A percentile compares a stretch with the other conserved stretches of the same genome.
These are phyloP conservation scores for Schizophyllum commune DNA, from an alignment of 1,284 basidiomycete species.

Conservation along the genomic window DNA sequence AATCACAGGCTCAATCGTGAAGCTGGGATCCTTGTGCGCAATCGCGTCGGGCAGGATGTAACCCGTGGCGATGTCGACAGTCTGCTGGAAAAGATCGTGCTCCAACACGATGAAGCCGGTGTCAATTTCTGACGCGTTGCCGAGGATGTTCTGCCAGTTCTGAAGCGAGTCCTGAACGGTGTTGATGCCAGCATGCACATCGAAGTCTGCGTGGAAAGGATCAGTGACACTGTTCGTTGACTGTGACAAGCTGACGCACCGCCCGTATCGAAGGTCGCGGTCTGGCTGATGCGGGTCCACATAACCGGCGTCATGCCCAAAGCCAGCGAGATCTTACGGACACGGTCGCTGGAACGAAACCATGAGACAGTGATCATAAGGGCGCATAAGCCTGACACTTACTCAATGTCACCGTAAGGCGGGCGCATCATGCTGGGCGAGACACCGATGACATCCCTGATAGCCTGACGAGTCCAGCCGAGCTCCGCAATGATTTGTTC, in stretches of 20 bases:
- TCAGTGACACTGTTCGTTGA: background rate
- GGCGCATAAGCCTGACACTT: background rate
- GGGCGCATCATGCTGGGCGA: slow-evolving; percentile 62
- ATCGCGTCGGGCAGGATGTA: slow-evolving; percentile 65
- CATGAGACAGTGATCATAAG: slow-evolving; percentile 9
- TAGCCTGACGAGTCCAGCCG: slow-evolving; percentile 57
- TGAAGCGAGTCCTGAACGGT: slow-evolving; percentile 49
- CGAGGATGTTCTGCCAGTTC: slow-evolving; percentile 60
- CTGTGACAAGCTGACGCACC: slow-evolving; percentile 30
- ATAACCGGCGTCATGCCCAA: slow-evolving; percentile 64
- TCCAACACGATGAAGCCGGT: slow-evolving; percentile 71
- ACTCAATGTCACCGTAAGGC: slow-evolving; percentile 66
- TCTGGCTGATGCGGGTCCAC: slow-evolving; percentile 57
- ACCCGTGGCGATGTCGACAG: slow-evolving; percentile 62
- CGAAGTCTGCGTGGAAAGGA: slow-evolving; percentile 49
- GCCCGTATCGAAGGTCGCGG: slow-evolving; percentile 56
- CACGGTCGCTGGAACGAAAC: slow-evolving; percentile 53
- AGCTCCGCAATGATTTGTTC: slow-evolving; percentile 85
- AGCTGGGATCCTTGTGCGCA: slow-evolving; percentile 42
- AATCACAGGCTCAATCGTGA: slow-evolving; percentile 61
- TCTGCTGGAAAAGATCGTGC: slow-evolving; percentile 64
- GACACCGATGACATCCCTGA: slow-evolving; percentile 71
- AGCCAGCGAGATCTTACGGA: slow-evolving; percentile 67
- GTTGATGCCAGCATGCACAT: slow-evolving; percentile 59
- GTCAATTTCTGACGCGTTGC: slow-evolving; percentile 38